Evolutionary conservation across 371 early-diverging fungal species (phyloP).

Genomic region (Paraphysoderma sedebokerense): DNA sequence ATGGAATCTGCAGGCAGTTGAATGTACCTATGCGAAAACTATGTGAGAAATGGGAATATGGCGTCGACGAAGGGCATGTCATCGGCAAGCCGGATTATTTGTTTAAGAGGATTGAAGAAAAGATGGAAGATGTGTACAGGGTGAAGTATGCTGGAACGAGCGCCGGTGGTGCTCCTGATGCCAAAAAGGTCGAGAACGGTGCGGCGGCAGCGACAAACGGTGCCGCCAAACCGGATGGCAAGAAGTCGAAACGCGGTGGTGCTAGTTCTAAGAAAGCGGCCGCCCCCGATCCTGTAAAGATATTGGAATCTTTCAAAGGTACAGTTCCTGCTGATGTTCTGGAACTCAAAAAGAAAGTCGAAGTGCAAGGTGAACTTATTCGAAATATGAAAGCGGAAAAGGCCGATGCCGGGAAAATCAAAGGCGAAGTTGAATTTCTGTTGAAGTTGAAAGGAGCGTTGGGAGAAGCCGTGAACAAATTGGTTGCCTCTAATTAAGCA

Average conservation of each 20-base stretch:
- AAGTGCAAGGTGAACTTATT: conserved; percentile 28
- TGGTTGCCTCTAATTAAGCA: conserved; percentile 8
- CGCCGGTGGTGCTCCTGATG: conserved; percentile 17
- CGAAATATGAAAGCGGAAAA: conserved; percentile 33
- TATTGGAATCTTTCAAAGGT: not conserved
- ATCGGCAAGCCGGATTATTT: conserved; percentile 79
- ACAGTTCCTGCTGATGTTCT: conserved; percentile 7
- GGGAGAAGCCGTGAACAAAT: conserved; percentile 11
- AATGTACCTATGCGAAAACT: conserved; percentile 59
- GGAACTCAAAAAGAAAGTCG: conserved; percentile 26
- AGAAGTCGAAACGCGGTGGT: conserved; percentile 27
- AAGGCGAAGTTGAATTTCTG: conserved; percentile 18
- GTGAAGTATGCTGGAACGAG: conserved; percentile 36
- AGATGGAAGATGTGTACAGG: conserved; percentile 46
- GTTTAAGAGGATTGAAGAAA: conserved; percentile 74
- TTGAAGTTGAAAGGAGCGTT: conserved; percentile 25
- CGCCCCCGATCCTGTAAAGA: not conserved
- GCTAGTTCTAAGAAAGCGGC: conserved; percentile 1
- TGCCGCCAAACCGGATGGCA: conserved; percentile 19
- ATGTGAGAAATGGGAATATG: conserved; percentile 42
- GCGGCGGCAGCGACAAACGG: conserved; percentile 13
- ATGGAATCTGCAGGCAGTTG: conserved; percentile 56
- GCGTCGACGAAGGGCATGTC: conserved; percentile 37
- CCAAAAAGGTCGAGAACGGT: conserved; percentile 15
- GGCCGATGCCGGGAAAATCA: conserved; percentile 16